A percentile compares a stretch with the other conserved stretches of the same genome.
phyloP scores from a whole-genome alignment of 2,329 filamentous ascomycete genomes.

The Fusarium sp. region DNA sequence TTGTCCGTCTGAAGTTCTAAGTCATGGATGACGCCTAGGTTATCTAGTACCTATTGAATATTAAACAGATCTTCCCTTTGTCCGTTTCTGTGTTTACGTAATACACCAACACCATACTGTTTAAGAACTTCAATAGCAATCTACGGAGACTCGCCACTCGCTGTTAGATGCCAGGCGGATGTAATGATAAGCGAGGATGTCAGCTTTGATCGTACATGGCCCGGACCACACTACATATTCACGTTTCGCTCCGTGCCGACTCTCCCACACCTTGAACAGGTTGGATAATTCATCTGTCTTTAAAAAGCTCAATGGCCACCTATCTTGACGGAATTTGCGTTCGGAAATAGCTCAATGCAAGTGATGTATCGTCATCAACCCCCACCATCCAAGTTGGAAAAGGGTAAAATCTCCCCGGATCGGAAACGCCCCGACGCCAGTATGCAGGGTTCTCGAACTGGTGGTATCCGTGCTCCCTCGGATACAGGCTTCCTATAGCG shows the following conservation, averaged over 20 bases:
- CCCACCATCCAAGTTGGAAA: not conserved
- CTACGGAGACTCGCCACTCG: no score
- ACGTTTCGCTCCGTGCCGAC: no score
- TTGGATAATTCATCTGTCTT: no score
- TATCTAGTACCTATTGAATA: not conserved
- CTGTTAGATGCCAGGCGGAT: no score
- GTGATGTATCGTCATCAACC: not conserved
- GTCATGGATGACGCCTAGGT: no score
- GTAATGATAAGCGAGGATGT: no score
- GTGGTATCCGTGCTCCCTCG: not conserved
- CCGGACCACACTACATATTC: no score
- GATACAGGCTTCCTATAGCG: conserved; percentile 2
- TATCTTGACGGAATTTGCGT: not conserved
- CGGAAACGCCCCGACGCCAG: not conserved
- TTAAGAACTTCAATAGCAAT: no score
- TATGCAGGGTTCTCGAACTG: not conserved
- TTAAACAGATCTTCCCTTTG: not conserved
- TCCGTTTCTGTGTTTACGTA: no score
- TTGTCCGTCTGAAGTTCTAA: not conserved
- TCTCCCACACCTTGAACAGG: not conserved
- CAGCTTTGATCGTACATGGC: no score
- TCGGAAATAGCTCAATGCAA: not conserved
- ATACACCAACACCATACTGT: no score
- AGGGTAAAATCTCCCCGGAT: not conserved
- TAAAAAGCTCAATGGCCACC: rapidly evolving